phyloP scores from a whole-genome alignment of 2,329 filamentous ascomycete species.

The Penicillium sp. region DNA sequence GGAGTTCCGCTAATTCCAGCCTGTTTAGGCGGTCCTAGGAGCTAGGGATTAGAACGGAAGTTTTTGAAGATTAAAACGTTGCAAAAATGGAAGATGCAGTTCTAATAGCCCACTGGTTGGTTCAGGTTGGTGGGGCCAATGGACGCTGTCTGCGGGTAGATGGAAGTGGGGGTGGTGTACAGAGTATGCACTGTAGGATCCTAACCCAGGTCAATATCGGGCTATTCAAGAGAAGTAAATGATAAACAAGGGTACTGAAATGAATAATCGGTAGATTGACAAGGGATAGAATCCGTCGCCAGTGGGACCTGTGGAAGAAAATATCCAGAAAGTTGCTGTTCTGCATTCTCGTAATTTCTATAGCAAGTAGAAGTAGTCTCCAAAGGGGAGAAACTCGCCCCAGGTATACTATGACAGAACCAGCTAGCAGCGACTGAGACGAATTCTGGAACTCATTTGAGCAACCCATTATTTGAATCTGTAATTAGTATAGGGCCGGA shows the following conservation, averaged over 20 bases:
- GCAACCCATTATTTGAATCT: neutral
- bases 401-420: neutral
- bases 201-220: neutral
- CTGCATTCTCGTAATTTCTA: neutral
- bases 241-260: neutral
- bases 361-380: neutral
- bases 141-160: constrained; percentile 8
- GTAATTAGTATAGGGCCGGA: neutral
- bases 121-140: constrained; percentile 18
- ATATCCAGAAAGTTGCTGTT: neutral
- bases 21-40: neutral
- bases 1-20: neutral
- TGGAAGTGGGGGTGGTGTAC: constrained; percentile 5
- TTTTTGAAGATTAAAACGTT: constrained; percentile 4
- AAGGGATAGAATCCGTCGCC: neutral
- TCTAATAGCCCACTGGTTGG: constrained; percentile 11
- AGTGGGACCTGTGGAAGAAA: neutral
- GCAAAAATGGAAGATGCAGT: constrained; percentile 22
- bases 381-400: neutral
- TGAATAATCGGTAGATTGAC: neutral
- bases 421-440: neutral
- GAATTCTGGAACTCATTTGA: neutral
- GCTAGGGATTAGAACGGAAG: neutral
- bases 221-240: neutral
- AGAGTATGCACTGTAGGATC: neutral